phyloP scores from a whole-genome alignment of 306 rosid species.

The Luffa acutangula region DNA sequence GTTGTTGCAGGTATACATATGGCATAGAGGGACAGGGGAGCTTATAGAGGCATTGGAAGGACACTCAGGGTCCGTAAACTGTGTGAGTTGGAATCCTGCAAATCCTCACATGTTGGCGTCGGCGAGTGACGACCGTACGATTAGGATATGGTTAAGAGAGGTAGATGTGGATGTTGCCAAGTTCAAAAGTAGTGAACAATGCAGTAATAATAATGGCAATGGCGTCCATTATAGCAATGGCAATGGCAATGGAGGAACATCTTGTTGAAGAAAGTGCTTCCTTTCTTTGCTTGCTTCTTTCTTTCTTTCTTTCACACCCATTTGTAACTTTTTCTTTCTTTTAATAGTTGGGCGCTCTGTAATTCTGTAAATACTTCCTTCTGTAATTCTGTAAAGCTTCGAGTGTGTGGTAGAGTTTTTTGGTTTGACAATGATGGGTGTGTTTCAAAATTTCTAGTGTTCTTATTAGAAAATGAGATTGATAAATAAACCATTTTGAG shows the following conservation, averaged over 20 bases:
- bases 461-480: too few species aligned
- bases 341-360: neutral
- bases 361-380: slow-evolving; percentile 2
- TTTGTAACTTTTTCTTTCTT: neutral
- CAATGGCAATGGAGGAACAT: slow-evolving; percentile 33
- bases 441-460: too few species aligned
- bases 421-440: too few species aligned
- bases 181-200: slow-evolving; percentile 29
- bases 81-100: slow-evolving; percentile 93
- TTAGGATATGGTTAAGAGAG: slow-evolving; percentile 77
- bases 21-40: slow-evolving; percentile 81
- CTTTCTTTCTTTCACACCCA: neutral
- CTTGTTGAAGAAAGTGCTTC: neutral
- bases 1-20: slow-evolving; percentile 62
- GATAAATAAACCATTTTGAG: too few species aligned
- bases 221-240: slow-evolving; percentile 54
- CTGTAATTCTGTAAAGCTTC: too few species aligned
- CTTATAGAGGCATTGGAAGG: slow-evolving; percentile 65
- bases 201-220: slow-evolving; percentile 55
- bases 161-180: slow-evolving; percentile 24
- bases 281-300: neutral
- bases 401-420: too few species aligned
- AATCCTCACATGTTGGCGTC: slow-evolving; percentile 98
- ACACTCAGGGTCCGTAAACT: slow-evolving; percentile 97
- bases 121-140: slow-evolving; percentile 89